Evolutionary conservation across 208 protist species (phyloP).

Genomic region (Leptomonas pyrrhocoris): DNA sequence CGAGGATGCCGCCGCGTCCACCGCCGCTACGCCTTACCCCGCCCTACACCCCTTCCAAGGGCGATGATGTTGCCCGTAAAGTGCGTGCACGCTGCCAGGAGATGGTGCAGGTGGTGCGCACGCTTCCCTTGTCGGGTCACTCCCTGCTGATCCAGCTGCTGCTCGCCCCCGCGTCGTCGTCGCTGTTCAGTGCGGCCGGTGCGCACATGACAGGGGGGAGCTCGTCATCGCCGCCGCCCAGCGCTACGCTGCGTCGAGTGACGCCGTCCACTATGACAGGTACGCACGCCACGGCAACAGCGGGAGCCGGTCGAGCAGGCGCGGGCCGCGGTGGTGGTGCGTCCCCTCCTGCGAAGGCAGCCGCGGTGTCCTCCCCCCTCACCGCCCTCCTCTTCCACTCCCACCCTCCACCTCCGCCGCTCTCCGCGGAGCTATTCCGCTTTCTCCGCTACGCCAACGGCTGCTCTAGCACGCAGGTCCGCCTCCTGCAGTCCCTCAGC

Average conservation of each 20-base stretch:
- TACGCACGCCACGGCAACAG: not conserved
- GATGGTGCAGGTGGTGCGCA: slow-evolving; percentile 38
- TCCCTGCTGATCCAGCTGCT: slow-evolving; percentile 68
- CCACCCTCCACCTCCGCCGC: slow-evolving; percentile 17
- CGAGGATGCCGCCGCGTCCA: slow-evolving; percentile 26
- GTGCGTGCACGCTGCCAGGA: slow-evolving; percentile 56
- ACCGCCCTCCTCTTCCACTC: slow-evolving; percentile 5
- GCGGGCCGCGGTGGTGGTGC: not conserved
- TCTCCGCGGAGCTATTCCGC: slow-evolving; percentile 59
- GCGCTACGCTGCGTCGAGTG: not conserved
- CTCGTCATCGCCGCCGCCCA: slow-evolving; percentile 8
- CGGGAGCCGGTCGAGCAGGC: not conserved
- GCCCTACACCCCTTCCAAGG: slow-evolving; percentile 41
- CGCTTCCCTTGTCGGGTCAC: slow-evolving; percentile 55
- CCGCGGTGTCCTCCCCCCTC: slow-evolving; percentile 1
- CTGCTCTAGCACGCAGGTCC: slow-evolving; percentile 56
- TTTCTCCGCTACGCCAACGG: slow-evolving; percentile 85
- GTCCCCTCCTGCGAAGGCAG: not conserved
- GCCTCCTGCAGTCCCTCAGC: slow-evolving; percentile 63
- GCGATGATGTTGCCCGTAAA: slow-evolving; percentile 64
- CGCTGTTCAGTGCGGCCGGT: slow-evolving; percentile 40
- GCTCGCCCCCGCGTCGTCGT: slow-evolving; percentile 66
- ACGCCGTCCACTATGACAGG: not conserved
- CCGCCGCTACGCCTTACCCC: slow-evolving; percentile 8
- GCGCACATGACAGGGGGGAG: not conserved